phyloP scores from a whole-genome alignment of 208 protist species.

The Leishmania turanica region DNA sequence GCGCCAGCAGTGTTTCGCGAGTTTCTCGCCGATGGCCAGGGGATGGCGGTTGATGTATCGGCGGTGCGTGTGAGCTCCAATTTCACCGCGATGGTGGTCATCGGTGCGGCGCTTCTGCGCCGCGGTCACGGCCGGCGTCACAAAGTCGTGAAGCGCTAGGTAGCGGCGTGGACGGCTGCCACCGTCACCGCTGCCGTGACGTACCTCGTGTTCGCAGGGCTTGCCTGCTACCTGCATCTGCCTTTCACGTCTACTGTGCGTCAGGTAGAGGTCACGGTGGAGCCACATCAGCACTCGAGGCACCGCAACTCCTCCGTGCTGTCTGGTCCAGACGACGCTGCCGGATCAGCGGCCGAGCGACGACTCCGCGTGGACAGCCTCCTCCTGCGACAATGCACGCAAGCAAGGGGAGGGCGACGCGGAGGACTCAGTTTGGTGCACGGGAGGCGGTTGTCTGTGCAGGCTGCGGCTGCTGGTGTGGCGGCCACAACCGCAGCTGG shows the following conservation, averaged over 20 bases:
- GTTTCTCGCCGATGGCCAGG: slow-evolving; percentile 13
- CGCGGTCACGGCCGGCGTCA: too few relatives aligned
- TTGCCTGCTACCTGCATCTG: slow-evolving; percentile 13
- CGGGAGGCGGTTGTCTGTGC: too few relatives aligned
- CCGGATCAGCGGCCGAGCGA: too few relatives aligned
- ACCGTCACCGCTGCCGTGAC: slow-evolving; percentile 1
- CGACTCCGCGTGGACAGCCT: too few relatives aligned
- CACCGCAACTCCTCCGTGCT: background rate
- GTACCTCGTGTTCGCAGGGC: slow-evolving; percentile 10
- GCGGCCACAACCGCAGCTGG: too few relatives aligned
- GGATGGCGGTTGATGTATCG: slow-evolving; percentile 20
- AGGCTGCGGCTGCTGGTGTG: too few relatives aligned
- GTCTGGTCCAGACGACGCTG: too few relatives aligned
- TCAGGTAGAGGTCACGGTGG: slow-evolving; percentile 23
- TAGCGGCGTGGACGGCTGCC: slow-evolving; percentile 6
- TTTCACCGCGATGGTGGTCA: slow-evolving; percentile 19
- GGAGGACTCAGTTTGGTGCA: too few relatives aligned
- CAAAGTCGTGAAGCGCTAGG: slow-evolving; percentile 12
- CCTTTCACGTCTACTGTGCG: slow-evolving; percentile 14
- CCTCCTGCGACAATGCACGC: too few relatives aligned
- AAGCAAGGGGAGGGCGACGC: too few relatives aligned
- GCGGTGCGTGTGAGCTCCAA: slow-evolving; percentile 18
- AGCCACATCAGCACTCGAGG: background rate
- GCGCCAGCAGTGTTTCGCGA: slow-evolving; percentile 12
- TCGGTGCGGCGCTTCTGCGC: slow-evolving; percentile 1